Evolutionary conservation across 2,329 filamentous ascomycete genomes (phyloP).

Genomic region (Xylariales sp.): DNA sequence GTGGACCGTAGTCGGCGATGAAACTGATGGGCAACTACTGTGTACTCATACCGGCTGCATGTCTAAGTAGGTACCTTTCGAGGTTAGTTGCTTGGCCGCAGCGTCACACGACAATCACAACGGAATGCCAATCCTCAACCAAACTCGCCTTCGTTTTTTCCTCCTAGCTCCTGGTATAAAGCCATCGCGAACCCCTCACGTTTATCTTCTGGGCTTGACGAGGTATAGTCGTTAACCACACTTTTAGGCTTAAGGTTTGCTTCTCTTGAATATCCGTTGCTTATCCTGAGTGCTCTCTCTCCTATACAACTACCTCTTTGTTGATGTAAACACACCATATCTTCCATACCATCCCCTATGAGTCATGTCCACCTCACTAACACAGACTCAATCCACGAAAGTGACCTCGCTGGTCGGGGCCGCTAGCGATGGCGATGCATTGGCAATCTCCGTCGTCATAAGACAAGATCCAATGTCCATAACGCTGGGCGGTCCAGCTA

Average conservation of each 20-base stretch:
- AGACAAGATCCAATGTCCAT: conserved; percentile 48
- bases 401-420: conserved; percentile 17
- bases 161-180: background rate
- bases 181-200: background rate
- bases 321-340: background rate
- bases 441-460: conserved; percentile 37
- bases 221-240: background rate
- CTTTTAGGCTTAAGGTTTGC: conserved; percentile 12
- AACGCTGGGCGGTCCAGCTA: conserved; percentile 46
- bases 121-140: conserved; percentile 3
- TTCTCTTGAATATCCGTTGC: conserved; percentile 1
- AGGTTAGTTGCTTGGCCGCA: conserved; percentile 2
- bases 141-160: background rate
- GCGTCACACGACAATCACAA: conserved; percentile 5
- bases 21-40: conserved; percentile 2
- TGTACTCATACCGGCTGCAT: background rate
- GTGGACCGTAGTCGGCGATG: conserved; percentile 6
- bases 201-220: background rate
- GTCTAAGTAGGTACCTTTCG: background rate
- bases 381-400: conserved; percentile 17
- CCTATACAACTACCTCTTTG: background rate
- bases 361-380: conserved; percentile 22
- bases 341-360: no score
- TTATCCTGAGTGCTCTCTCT: background rate
- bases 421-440: conserved; percentile 13